phyloP scores from a whole-genome alignment of 768 basidiomycete species.

The Amanita pseudoporphyria region DNA sequence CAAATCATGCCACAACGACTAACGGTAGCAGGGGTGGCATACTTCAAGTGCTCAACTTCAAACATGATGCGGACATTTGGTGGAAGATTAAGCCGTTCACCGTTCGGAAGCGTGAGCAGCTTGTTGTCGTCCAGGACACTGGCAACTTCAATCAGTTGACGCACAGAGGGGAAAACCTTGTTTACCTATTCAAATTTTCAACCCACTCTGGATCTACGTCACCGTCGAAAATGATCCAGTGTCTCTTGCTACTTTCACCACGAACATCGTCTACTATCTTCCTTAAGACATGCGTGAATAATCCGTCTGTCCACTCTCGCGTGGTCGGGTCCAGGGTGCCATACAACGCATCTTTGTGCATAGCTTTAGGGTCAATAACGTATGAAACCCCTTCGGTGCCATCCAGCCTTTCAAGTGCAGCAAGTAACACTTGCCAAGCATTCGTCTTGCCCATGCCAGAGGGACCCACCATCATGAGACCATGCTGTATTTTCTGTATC shows the following conservation, averaged over 20 bases:
- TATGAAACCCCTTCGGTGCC: slow-evolving; percentile 89
- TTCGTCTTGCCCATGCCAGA: slow-evolving; percentile 96
- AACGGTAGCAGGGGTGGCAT: slow-evolving; percentile 96
- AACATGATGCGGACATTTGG: slow-evolving; percentile 99
- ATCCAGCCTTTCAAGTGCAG: slow-evolving; percentile 84
- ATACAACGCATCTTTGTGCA: slow-evolving; percentile 97
- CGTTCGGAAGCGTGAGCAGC: slow-evolving; percentile 91
- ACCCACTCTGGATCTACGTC: slow-evolving; percentile 99
- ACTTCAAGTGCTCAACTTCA: slow-evolving; percentile 95
- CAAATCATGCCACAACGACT: slow-evolving; percentile 99
- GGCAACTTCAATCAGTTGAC: slow-evolving; percentile 10
- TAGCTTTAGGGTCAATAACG: slow-evolving; percentile 98
- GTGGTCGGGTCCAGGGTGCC: slow-evolving; percentile 96
- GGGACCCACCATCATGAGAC: slow-evolving; percentile 99
- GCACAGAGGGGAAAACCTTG: slow-evolving; percentile 2
- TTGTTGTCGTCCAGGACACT: slow-evolving; percentile 99
- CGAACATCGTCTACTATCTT: slow-evolving; percentile 99
- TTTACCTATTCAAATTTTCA: slow-evolving; percentile 94
- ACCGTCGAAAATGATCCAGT: slow-evolving; percentile 99
- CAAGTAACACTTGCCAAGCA: slow-evolving; percentile 91
- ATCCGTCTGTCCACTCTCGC: slow-evolving; percentile 97
- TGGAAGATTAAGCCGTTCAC: slow-evolving; percentile 94
- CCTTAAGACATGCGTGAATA: slow-evolving; percentile 95
- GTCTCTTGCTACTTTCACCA: slow-evolving; percentile 91
- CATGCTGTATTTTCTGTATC: slow-evolving; percentile 99